phyloP scores from a whole-genome alignment of 2,329 filamentous ascomycete genomes.

The Xylariomycetidae sp. region DNA sequence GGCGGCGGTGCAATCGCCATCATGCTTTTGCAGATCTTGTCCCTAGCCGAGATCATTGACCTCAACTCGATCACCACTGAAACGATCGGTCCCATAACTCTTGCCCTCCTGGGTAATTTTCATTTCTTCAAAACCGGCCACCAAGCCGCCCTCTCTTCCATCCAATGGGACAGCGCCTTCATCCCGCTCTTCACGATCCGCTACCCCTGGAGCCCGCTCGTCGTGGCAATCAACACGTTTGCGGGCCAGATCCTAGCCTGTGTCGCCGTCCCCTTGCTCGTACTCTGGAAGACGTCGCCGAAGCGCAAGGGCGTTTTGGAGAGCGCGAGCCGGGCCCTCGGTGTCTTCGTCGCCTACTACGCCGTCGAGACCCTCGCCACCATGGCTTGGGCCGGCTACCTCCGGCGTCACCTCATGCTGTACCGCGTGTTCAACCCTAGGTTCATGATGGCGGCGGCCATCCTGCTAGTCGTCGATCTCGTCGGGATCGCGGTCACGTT shows the following conservation, averaged over 20 bases:
- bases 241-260: constrained; percentile 82
- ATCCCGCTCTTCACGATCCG: constrained; percentile 76
- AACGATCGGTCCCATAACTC: constrained; percentile 75
- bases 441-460: constrained; percentile 75
- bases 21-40: constrained; percentile 84
- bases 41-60: constrained; percentile 62
- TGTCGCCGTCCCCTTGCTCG: constrained; percentile 72
- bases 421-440: constrained; percentile 90
- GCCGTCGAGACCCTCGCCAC: constrained; percentile 79
- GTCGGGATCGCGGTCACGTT: constrained; percentile 68
- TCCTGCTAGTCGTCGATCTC: constrained; percentile 73
- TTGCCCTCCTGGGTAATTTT: constrained; percentile 86
- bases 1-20: constrained; percentile 79
- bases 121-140: constrained; percentile 98
- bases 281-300: constrained; percentile 84
- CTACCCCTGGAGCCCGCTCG: constrained; percentile 84
- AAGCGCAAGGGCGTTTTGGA: constrained; percentile 66
- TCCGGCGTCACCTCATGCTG: constrained; percentile 91
- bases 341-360: constrained; percentile 75
- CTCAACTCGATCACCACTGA: constrained; percentile 57
- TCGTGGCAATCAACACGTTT: constrained; percentile 82
- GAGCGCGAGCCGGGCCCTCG: constrained; percentile 64
- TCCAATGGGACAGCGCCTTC: constrained; percentile 96
- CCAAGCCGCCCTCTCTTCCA: constrained; percentile 78
- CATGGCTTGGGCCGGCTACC: constrained; percentile 82